Base-by-base conservation (phyloP, 2,329 filamentous ascomycete species). In the Ophiocordyceps camponoti-floridani region DNA sequence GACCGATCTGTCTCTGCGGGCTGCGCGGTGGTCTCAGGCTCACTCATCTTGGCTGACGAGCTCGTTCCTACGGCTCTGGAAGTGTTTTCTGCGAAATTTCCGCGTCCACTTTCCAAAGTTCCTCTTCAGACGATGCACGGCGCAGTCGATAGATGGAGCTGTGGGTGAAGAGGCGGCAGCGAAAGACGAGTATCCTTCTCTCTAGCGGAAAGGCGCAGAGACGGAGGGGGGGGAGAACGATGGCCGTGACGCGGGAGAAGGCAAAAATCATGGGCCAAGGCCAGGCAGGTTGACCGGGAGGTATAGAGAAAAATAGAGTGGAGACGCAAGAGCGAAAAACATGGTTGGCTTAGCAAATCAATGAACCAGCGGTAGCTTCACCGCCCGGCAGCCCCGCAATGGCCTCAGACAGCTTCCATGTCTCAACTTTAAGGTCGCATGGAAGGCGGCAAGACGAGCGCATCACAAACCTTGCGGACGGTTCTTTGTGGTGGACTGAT, bases 11-110 rank as follows among this genome's bases (percentile, higher is more conserved):
- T 57, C 57, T 67, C 62, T 41, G 56, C 55, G 44, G 61, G 58
- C 56, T 66, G 67, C 52, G 56, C 55, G 42, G 62, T 56, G 47
- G 59, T 57, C 47, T 63, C 56, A 47, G 49, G 62, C 50, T 60
- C 62, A 57, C 61, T 64, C 62, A 66, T 66, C 45, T 45, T 59
- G 53, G 35, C 35, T 16, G n/a, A 5, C 9, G 7, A 8, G 28
- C 9, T 30, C 9, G 12, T 30, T 10, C 28, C 9, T 4, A 7
- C 4, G 12, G 28, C 28, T 7, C 7, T 7, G 35, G 35, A 18
- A 38, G 35, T 16, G 5, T 38, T 38, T 4, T 38, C 16, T n/a
- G 18, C 16, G 35, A 16, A 16, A 38, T 38, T 38, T 38, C 7
- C 10, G 8, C 18, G 8, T 9, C 8, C 16, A 4, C 13, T 9